phyloP scores from a whole-genome alignment of 129 eudicot species.

The Flaveria linearis region DNA sequence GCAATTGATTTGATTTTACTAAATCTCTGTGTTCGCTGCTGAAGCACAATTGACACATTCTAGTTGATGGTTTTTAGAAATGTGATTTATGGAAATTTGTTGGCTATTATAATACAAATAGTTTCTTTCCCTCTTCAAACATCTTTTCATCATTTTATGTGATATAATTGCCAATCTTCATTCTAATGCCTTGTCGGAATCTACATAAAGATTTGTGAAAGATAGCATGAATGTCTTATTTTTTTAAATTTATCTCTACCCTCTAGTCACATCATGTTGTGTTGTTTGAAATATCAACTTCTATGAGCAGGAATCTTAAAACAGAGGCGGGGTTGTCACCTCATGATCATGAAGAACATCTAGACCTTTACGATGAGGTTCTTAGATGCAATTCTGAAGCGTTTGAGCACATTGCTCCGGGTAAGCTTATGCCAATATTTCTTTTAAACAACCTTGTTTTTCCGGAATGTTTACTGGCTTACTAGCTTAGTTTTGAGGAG shows the following conservation, averaged over 20 bases:
- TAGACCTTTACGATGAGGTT: slow-evolving; percentile 70
- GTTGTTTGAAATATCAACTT: slow-evolving; percentile 19
- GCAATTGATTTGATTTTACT: slow-evolving; percentile 24
- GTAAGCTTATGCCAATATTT: slow-evolving; percentile 44
- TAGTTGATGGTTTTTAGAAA: slow-evolving; percentile 21
- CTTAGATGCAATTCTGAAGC: slow-evolving; percentile 67
- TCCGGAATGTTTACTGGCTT: slow-evolving; percentile 22
- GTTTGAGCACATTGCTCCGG: slow-evolving; percentile 62
- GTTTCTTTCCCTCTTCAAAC: slow-evolving; percentile 4
- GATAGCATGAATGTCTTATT: slow-evolving; percentile 11
- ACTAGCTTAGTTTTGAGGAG: slow-evolving; percentile 6
- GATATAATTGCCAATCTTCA: slow-evolving; percentile 11
- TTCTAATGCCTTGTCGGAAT: slow-evolving; percentile 6
- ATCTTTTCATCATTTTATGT: slow-evolving; percentile 21
- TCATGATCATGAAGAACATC: slow-evolving; percentile 51
- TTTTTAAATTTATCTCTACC: not conserved
- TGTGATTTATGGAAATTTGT: slow-evolving; percentile 12
- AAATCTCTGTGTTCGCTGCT: slow-evolving; percentile 13
- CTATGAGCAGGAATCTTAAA: slow-evolving; percentile 65
- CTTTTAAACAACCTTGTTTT: slow-evolving; percentile 12
- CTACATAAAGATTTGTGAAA: slow-evolving; percentile 21
- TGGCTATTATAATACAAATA: slow-evolving; percentile 12
- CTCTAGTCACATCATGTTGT: slow-evolving; percentile 2
- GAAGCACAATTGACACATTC: slow-evolving; percentile 8
- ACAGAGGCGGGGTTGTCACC: slow-evolving; percentile 37